Conservation (phyloP, 2,329 filamentous ascomycete species). For the Helotiales sp. region DNA sequence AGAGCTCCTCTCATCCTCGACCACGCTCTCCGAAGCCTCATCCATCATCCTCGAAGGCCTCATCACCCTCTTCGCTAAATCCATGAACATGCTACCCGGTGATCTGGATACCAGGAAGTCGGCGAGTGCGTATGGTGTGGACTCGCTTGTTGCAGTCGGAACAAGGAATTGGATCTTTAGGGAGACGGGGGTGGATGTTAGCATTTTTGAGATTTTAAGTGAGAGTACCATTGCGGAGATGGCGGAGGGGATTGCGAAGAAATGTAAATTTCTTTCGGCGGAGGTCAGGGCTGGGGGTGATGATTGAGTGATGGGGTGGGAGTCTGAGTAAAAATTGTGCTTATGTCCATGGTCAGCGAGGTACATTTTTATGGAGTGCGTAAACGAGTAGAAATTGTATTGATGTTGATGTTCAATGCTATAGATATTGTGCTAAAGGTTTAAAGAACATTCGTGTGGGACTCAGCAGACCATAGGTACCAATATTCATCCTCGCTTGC, state of each 20-base stretch:
- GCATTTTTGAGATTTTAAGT: constrained; percentile 27
- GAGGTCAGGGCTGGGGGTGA: constrained; percentile 6
- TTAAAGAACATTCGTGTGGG: no score
- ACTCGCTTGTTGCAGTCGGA: constrained; percentile 58
- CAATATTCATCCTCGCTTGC: neutral
- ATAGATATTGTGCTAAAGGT: no score
- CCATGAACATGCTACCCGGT: constrained; percentile 37
- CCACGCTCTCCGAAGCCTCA: constrained; percentile 14
- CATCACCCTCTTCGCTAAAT: constrained; percentile 35
- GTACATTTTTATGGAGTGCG: no score
- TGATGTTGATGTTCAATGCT: no score
- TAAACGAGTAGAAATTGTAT: no score
- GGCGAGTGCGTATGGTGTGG: constrained; percentile 50
- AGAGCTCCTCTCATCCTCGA: constrained; percentile 10
- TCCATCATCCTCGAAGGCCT: constrained; percentile 23
- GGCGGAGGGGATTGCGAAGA: constrained; percentile 10
- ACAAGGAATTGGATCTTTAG: constrained; percentile 55
- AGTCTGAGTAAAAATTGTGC: neutral
- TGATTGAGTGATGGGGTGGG: neutral
- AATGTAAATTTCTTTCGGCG: constrained; percentile 9
- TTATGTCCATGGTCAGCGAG: neutral
- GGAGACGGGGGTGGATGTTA: constrained; percentile 49
- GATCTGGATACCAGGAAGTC: constrained; percentile 39
- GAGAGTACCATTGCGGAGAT: constrained; percentile 11
- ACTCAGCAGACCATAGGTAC: no score